Evolutionary conservation across 2,329 filamentous ascomycete species (phyloP), one percentile per base, ranked within the genome.

Genomic region (Phaeosphaeriaceae sp.): DNA sequence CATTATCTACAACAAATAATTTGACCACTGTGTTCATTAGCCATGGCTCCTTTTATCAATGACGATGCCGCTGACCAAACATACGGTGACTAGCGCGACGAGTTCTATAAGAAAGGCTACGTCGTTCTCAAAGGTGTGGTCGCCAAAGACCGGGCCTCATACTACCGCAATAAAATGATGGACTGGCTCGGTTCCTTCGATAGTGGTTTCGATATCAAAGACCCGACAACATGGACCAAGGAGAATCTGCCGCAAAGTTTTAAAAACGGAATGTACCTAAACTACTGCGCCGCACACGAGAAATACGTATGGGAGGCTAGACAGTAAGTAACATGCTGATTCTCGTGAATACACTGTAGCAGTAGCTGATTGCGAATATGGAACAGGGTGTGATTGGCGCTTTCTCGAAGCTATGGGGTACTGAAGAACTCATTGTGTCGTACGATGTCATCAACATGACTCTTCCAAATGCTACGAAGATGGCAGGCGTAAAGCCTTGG

Each of bases 301-400:
- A 73, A 76, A 52, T 72, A 74, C 54, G 68, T 71, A 1, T 79
- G 77, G 77, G 76, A 79, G 32, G 74, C 76, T 3, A 63, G 74
- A 36, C 48, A 30, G 32, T 34, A 42, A 46, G 55, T 56, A 29
- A 35, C 13, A 21, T 26, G 7, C 23, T 26, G 23, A 3, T 11
- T 5, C n/a, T 34, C n/a, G n/a, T 1, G n/a, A 16, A 9, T 16
- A 9, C 4, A 15, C 9, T 9, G 17, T 8, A 16, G n/a, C n/a
- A 34, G 32, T 15, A 8, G 5, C 32, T 34, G 32, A 34, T 37
- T 28, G 23, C 11, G 20, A 13, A 15, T 8, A 46, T 12, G 26
- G 76, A 79, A 55, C 76, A 75, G 7, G 66, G 58, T 2, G 64
- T 79, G 2, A 56, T 78, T 26, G 70, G 75, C 1, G 63, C 71